phyloP scores from a whole-genome alignment of 2,329 filamentous ascomycete genomes.

The Xylaria sp. region DNA sequence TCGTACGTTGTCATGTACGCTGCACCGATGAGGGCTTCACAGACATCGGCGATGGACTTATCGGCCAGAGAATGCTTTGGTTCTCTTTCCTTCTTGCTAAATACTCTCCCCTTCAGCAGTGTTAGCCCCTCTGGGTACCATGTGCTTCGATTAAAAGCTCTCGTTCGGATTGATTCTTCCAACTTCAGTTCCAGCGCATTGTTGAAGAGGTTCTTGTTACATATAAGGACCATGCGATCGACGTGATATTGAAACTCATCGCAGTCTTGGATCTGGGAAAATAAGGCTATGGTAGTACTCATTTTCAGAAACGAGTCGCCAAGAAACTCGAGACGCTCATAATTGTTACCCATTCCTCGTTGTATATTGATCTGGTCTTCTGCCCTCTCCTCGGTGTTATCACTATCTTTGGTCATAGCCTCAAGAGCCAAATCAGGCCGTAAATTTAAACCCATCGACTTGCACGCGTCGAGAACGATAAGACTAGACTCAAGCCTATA shows the following conservation, averaged over 20 bases:
- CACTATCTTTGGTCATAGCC: conserved; percentile 91
- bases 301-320: conserved; percentile 96
- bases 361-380: conserved; percentile 78
- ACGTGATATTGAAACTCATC: conserved; percentile 91
- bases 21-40: conserved; percentile 92
- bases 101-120: conserved; percentile 77
- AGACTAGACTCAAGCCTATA: conserved; percentile 84
- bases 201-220: conserved; percentile 89
- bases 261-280: conserved; percentile 77
- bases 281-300: conserved; percentile 90
- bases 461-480: conserved; percentile 80
- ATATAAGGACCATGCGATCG: conserved; percentile 88
- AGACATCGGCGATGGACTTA: conserved; percentile 94
- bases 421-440: conserved; percentile 80
- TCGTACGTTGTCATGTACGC: conserved; percentile 68
- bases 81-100: conserved; percentile 53
- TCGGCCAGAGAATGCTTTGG: conserved; percentile 76
- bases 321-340: conserved; percentile 92
- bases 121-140: conserved; percentile 90
- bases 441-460: conserved; percentile 72
- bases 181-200: conserved; percentile 74
- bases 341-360: conserved; percentile 90
- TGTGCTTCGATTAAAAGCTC: conserved; percentile 79
- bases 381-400: conserved; percentile 80
- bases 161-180: conserved; percentile 83